A percentile compares a stretch with the other conserved stretches of the same genome.
These are phyloP conservation scores for Salix caprea DNA, from an alignment of 345 rosid genomes.

Conservation along the genomic window DNA sequence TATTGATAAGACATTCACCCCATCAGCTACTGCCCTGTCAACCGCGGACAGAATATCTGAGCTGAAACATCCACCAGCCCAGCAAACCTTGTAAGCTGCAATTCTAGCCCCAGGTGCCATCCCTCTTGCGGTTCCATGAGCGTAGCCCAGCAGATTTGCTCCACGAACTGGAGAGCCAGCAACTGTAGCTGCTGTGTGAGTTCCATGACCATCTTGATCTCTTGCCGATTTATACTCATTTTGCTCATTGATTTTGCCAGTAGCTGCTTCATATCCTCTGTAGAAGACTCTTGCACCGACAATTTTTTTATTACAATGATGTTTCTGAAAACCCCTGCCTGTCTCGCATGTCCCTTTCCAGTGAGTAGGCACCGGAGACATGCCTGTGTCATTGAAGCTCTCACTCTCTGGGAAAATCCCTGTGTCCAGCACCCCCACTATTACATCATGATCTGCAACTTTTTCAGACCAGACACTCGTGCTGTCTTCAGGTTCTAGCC, in stretches of 20 bases:
- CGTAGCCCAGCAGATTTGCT: constrained; percentile 25
- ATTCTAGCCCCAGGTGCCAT: constrained; percentile 32
- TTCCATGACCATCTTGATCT: constrained; percentile 35
- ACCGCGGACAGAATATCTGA: constrained; percentile 28
- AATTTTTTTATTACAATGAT: constrained; percentile 25
- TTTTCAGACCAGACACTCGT: constrained; percentile 15
- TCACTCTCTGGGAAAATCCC: constrained; percentile 30
- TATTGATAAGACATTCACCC: constrained; percentile 26
- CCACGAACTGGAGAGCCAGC: constrained; percentile 23
- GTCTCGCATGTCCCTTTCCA: constrained; percentile 31
- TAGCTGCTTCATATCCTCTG: constrained; percentile 23
- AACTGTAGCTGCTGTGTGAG: constrained; percentile 30
- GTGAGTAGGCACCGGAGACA: constrained; percentile 16
- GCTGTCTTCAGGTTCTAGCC: constrained; percentile 20
- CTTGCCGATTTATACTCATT: constrained; percentile 23
- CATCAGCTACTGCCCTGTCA: constrained; percentile 30
- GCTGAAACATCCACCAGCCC: constrained; percentile 30
- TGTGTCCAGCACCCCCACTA: constrained; percentile 28
- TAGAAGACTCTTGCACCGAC: constrained; percentile 26
- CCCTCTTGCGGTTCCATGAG: constrained; percentile 31
- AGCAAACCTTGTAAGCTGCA: constrained; percentile 29
- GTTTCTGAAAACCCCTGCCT: constrained; percentile 18
- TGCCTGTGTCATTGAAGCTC: constrained; percentile 32
- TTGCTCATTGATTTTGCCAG: constrained; percentile 22
- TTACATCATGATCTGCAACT: constrained; percentile 18